A percentile compares a stretch with the other conserved stretches of the same genome.
Conservation (phyloP, 2,329 filamentous ascomycete species). For the Byssoonygena ceratinophila region DNA sequence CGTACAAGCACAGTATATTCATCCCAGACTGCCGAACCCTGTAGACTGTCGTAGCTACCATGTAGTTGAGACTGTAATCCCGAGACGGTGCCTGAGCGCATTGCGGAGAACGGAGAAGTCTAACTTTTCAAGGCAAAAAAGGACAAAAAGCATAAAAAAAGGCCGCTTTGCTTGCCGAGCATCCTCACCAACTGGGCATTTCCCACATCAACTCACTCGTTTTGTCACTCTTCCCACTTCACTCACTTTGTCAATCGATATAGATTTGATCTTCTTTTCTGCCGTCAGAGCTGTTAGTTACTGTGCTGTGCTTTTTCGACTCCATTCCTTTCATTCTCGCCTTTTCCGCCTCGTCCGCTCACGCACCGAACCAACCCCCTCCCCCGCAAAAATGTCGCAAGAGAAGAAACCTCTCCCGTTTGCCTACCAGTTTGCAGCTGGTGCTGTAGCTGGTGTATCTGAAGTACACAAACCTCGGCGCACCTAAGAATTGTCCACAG, state of each 20-base stretch:
- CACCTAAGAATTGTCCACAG: neutral
- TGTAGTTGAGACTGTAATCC: no score
- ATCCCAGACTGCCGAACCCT: no score
- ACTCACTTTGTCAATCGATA: conserved; percentile 6
- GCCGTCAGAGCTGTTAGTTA: conserved; percentile 3
- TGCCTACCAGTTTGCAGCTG: conserved; percentile 88
- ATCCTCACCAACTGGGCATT: neutral
- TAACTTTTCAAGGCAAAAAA: no score
- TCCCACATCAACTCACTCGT: conserved; percentile 4
- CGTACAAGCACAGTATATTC: no score
- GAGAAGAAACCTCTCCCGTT: conserved; percentile 74
- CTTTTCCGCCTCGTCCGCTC: neutral
- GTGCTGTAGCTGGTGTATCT: conserved; percentile 93
- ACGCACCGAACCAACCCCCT: neutral
- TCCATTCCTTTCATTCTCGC: neutral
- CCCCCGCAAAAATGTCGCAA: conserved; percentile 45
- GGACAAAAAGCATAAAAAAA: neutral
- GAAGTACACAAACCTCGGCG: conserved; percentile 54
- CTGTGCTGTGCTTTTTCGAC: no score
- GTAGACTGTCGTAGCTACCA: no score
- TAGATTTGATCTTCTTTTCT: conserved; percentile 5
- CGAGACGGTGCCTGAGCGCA: conserved; percentile 1
- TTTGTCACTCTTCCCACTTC: neutral
- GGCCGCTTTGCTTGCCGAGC: conserved; percentile 1
- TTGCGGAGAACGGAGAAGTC: conserved; percentile 2